Conservation (phyloP, 2,329 filamentous ascomycete genomes). For the Elsinoe australis region DNA sequence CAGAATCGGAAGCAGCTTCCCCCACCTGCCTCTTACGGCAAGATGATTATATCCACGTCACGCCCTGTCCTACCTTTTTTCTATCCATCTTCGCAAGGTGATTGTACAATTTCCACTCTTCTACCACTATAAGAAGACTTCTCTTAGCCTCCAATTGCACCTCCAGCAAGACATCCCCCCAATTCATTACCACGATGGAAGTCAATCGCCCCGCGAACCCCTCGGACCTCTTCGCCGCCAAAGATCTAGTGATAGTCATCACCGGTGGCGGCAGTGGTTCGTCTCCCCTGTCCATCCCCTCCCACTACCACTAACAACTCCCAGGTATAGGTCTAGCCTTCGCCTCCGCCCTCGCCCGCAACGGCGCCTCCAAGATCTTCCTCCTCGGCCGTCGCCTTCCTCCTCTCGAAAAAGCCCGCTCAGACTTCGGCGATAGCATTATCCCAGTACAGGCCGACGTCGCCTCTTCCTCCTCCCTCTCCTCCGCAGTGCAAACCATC, state of each 20-base stretch:
- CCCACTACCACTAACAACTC: background rate
- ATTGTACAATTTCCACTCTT: background rate
- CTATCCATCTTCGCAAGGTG: background rate
- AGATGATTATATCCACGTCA: conserved; percentile 7
- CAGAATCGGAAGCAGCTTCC: background rate
- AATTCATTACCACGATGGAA: conserved; percentile 33
- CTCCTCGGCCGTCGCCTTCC: conserved; percentile 35
- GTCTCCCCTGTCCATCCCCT: conserved; percentile 16
- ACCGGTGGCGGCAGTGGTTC: conserved; percentile 38
- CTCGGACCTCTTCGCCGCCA: conserved; percentile 34
- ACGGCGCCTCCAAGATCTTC: conserved; percentile 33
- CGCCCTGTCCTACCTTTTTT: background rate
- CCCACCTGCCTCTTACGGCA: conserved; percentile 10
- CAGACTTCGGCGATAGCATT: conserved; percentile 31
- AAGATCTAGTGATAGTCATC: conserved; percentile 35
- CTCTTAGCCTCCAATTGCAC: background rate
- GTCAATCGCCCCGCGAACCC: conserved; percentile 30
- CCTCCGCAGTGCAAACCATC: conserved; percentile 36
- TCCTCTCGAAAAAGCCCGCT: conserved; percentile 31
- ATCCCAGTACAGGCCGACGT: conserved; percentile 39
- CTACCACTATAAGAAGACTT: background rate
- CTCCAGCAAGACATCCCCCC: too few relatives aligned
- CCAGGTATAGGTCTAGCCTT: conserved; percentile 24
- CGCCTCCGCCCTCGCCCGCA: conserved; percentile 33
- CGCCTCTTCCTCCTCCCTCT: conserved; percentile 36